Evolutionary conservation across 176 grass and related monocot genomes (phyloP), one percentile per base, ranked within the genome.

Genomic region (Zizania latifolia): DNA sequence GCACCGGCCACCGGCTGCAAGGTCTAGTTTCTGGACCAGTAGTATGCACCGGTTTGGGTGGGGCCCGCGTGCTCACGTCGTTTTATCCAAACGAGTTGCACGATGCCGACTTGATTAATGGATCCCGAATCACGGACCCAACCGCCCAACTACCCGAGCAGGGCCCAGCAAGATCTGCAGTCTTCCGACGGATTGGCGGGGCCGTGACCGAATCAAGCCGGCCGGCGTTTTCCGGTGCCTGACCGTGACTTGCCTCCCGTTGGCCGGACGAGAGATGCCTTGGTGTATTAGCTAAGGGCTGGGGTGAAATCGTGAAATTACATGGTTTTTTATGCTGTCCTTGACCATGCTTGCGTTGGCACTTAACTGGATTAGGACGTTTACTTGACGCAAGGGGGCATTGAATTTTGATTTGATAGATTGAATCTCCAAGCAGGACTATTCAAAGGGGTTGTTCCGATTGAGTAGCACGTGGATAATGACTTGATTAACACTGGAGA

Each of bases 81-180:
- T n/a, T 65, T 64, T 82, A 72, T 77, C 67, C 85, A 22, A 56
- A 78, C 66, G 30, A 9, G 68, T 59, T 44, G 60, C 79, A 87
- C 39, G 79, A 43, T 33, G 40, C 16, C 5, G 1, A 37, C 5
- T 43, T 83, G 48, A 65, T 78, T 74, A 78, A 33, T 48, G 14
- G 5, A 4, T 17, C 72, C 72, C 15, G 1, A 16, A 4, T 58
- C 48, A 22, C n/a, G 48, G 7, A 50, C 6, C 67, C 50, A 72
- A n/a, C 67, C 12, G 19, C n/a, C 66, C 13, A 16, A 57, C 40
- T 1, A 31, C 27, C 39, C 17, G 4, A 44, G 4, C 8, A 8
- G 29, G 65, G 28, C 78, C 65, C 31, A 14, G 26, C 17, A 48
- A 30, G 58, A 87, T 78, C 45, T 31, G 29, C 72, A 32, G 32